These are phyloP conservation scores for Populus davidiana DNA, from an alignment of 345 rosid genomes.

Conservation along the genomic window DNA sequence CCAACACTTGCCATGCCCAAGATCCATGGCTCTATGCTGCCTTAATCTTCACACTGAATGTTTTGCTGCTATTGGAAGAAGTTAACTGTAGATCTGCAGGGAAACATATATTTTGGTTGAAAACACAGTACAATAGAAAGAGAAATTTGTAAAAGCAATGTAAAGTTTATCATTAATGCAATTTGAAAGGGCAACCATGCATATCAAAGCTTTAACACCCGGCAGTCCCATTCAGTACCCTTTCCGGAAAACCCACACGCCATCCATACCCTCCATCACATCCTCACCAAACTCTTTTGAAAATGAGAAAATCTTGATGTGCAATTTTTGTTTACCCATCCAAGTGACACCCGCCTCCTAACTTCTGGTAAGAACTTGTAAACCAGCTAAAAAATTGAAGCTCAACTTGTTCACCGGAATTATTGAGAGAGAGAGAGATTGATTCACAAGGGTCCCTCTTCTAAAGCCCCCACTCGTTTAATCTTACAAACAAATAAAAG, in stretches of 20 bases:
- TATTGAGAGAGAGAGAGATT: conserved; percentile 1
- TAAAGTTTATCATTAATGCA: conserved; percentile 10
- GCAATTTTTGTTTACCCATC: conserved; percentile 10
- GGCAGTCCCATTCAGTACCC: conserved; percentile 43
- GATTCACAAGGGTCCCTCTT: conserved; percentile 36
- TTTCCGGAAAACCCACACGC: conserved; percentile 45
- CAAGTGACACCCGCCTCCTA: conserved; percentile 8
- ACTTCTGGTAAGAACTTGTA: conserved; percentile 8
- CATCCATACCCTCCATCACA: conserved; percentile 36
- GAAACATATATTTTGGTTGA: conserved; percentile 1
- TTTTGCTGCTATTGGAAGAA: conserved; percentile 14
- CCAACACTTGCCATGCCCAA: conserved; percentile 52
- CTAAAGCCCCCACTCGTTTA: conserved; percentile 16
- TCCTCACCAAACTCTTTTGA: conserved; percentile 39
- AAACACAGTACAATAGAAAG: not conserved
- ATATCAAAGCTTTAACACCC: conserved; percentile 29
- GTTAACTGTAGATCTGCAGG: conserved; percentile 35
- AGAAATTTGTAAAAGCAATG: not conserved
- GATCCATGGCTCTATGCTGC: conserved; percentile 51
- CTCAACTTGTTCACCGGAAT: conserved; percentile 24
- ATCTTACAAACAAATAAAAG: conserved; percentile 4
- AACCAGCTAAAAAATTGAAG: conserved; percentile 2
- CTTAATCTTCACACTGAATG: conserved; percentile 19
- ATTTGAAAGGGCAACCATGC: conserved; percentile 23
- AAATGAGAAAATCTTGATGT: conserved; percentile 11